A percentile compares a stretch with the other conserved stretches of the same genome.
phyloP scores from a whole-genome alignment of 768 basidiomycete genomes.

The Atractiella rhizophila region DNA sequence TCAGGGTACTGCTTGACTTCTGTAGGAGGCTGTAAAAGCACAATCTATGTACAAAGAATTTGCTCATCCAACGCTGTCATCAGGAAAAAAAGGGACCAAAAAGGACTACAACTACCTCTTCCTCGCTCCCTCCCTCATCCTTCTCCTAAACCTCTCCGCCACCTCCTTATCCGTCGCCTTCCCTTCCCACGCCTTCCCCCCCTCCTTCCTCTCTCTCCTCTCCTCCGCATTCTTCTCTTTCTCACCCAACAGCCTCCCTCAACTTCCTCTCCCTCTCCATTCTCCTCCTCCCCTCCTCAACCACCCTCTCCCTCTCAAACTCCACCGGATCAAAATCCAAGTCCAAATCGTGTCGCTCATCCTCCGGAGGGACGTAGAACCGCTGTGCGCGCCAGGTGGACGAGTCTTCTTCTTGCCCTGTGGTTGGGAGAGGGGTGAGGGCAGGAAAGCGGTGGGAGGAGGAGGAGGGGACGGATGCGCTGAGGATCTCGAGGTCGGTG shows the following conservation, averaged over 20 bases:
- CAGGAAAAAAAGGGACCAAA: too few species aligned
- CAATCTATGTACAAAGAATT: too few species aligned
- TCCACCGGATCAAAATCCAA: constrained; percentile 1
- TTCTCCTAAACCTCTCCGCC: too few species aligned
- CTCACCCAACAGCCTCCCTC: background rate
- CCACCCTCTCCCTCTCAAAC: constrained; percentile 5
- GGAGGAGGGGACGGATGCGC: too few species aligned
- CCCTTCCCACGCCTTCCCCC: too few species aligned
- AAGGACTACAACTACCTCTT: too few species aligned
- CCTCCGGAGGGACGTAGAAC: constrained; percentile 1
- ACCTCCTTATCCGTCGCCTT: too few species aligned
- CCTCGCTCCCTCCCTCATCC: too few species aligned
- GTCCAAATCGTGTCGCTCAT: background rate
- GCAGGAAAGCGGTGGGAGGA: constrained; percentile 25
- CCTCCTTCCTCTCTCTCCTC: background rate
- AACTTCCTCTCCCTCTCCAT: background rate
- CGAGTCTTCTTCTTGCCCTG: constrained; percentile 24
- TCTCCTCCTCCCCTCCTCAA: constrained; percentile 5
- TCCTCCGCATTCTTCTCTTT: background rate
- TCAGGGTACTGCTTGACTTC: too few species aligned
- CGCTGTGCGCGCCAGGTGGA: constrained; percentile 12
- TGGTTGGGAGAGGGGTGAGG: constrained; percentile 24
- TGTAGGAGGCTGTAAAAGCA: too few species aligned
- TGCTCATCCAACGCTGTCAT: too few species aligned
- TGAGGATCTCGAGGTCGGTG: too few species aligned